These are phyloP conservation scores for Malus orientalis DNA, from an alignment of 306 rosid genomes.

Conservation along the genomic window DNA sequence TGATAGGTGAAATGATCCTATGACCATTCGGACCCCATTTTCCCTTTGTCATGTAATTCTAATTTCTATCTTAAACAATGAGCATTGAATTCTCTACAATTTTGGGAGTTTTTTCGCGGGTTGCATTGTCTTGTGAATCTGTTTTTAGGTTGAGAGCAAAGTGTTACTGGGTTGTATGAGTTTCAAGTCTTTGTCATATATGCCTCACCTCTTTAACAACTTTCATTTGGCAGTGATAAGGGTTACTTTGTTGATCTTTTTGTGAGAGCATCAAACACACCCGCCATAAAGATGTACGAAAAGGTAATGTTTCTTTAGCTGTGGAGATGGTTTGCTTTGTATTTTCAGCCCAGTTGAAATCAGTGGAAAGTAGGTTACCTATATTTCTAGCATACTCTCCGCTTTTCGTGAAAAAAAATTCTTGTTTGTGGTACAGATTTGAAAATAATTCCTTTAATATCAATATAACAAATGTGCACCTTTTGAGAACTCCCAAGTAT, in stretches of 20 bases:
- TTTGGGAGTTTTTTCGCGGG: background rate
- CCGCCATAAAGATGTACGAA: slow-evolving; percentile 96
- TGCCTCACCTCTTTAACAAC: background rate
- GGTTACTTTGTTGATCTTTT: slow-evolving; percentile 92
- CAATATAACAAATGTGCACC: background rate
- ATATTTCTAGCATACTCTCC: background rate
- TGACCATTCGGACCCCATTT: background rate
- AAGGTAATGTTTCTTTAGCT: slow-evolving; percentile 47
- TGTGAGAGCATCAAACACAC: slow-evolving; percentile 94
- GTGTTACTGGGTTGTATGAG: background rate
- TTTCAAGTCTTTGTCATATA: background rate
- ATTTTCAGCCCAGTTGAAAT: background rate
- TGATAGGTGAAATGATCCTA: background rate
- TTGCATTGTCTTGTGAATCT: background rate
- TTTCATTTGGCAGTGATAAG: slow-evolving; percentile 62
- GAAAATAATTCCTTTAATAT: background rate
- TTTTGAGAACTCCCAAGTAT: background rate
- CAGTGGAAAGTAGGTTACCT: background rate
- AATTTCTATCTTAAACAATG: background rate
- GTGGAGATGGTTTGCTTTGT: background rate
- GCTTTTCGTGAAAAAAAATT: background rate
- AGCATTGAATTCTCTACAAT: background rate
- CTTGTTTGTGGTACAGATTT: background rate
- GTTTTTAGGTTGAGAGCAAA: background rate
- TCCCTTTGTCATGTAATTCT: background rate